A percentile compares a stretch with the other conserved stretches of the same genome.
Evolutionary conservation across 306 rosid species (phyloP).

Genomic region (Acacia melanoxylon): DNA sequence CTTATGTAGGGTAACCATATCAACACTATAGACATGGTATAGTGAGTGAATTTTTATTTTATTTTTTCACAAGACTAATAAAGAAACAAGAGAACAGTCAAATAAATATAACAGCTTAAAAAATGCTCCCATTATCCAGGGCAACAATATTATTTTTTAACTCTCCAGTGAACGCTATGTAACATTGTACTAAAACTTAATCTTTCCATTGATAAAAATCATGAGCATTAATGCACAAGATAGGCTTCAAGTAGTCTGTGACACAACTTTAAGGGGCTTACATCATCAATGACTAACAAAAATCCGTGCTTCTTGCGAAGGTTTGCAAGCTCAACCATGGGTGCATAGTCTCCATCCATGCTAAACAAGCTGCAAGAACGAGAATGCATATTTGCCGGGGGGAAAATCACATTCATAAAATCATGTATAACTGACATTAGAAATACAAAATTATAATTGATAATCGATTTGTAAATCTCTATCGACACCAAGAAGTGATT

Average conservation of each 20-base stretch:
- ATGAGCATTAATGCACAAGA: constrained; percentile 2
- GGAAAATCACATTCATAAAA: constrained; percentile 1
- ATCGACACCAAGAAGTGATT: neutral
- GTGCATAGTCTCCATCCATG: constrained; percentile 98
- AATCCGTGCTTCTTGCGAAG: constrained; percentile 77
- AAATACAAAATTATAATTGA: constrained; percentile 10
- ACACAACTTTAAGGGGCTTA: constrained; percentile 32
- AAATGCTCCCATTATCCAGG: neutral
- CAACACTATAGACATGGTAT: neutral
- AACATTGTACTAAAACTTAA: neutral
- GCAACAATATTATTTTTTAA: neutral
- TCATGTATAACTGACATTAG: neutral
- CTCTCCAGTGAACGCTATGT: neutral
- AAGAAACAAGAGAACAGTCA: neutral
- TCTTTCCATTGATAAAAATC: constrained; percentile 4
- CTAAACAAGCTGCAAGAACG: constrained; percentile 83
- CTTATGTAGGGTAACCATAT: neutral
- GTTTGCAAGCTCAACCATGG: constrained; percentile 71
- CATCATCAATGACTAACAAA: constrained; percentile 91
- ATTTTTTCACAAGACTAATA: neutral
- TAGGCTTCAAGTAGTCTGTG: constrained; percentile 11
- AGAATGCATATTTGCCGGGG: neutral
- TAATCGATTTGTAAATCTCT: neutral
- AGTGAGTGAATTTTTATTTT: neutral
- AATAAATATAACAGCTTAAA: neutral